phyloP scores from a whole-genome alignment of 1,284 basidiomycete species.

The Microbotryum saponariae region DNA sequence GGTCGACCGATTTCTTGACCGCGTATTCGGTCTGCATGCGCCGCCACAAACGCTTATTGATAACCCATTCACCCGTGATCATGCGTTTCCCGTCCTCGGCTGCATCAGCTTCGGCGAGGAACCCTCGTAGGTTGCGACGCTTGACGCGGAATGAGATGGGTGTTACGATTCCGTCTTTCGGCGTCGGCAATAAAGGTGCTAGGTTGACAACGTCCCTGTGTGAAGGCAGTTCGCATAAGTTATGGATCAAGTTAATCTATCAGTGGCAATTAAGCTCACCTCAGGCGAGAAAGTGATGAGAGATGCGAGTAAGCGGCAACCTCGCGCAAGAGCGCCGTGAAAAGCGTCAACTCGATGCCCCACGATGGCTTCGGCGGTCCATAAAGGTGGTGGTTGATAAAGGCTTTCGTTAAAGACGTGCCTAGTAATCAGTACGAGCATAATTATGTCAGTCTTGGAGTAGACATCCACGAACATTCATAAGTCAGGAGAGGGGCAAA shows the following conservation, averaged over 20 bases:
- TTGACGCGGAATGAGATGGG: slow-evolving; percentile 86
- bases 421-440: slow-evolving; percentile 45
- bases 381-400: slow-evolving; percentile 63
- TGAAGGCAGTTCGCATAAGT: slow-evolving; percentile 43
- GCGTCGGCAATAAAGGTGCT: slow-evolving; percentile 73
- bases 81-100: slow-evolving; percentile 65
- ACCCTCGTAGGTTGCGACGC: slow-evolving; percentile 62
- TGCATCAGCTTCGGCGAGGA: slow-evolving; percentile 67
- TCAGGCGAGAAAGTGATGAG: slow-evolving; percentile 59
- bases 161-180: slow-evolving; percentile 88
- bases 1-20: slow-evolving; percentile 9
- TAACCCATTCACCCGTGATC: slow-evolving; percentile 91
- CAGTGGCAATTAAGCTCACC: slow-evolving; percentile 15
- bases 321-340: slow-evolving; percentile 73
- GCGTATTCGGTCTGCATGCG: slow-evolving; percentile 71
- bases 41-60: slow-evolving; percentile 84
- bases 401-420: slow-evolving; percentile 58
- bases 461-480: neutral
- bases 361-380: slow-evolving; percentile 76
- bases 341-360: slow-evolving; percentile 59
- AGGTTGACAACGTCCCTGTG: slow-evolving; percentile 66
- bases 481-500: neutral
- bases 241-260: neutral
- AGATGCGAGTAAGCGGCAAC: slow-evolving; percentile 73
- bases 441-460: slow-evolving; percentile 10